Conservation (phyloP, 768 basidiomycete species). For the Russula lepida region DNA sequence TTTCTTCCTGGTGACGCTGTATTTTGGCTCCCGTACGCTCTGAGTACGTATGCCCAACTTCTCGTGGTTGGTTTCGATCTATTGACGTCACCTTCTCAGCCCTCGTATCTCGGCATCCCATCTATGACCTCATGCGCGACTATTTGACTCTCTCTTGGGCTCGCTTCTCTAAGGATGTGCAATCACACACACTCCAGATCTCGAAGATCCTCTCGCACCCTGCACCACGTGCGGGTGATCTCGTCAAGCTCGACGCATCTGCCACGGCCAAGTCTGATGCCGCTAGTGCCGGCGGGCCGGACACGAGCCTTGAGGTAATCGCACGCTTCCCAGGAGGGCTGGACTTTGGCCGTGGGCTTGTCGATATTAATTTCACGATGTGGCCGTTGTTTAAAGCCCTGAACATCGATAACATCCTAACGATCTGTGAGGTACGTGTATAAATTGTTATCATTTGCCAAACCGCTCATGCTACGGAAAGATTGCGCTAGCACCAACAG, state of each 20-base stretch:
- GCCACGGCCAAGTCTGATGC: conserved; percentile 44
- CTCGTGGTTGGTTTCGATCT: conserved; percentile 1
- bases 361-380: conserved; percentile 93
- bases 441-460: background rate
- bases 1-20: conserved; percentile 86
- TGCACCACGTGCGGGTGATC: conserved; percentile 78
- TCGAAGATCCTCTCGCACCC: conserved; percentile 83
- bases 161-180: conserved; percentile 88
- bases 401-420: conserved; percentile 89
- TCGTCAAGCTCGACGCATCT: conserved; percentile 80
- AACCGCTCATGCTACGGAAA: conserved; percentile 23
- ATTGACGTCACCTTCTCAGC: conserved; percentile 35
- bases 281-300: conserved; percentile 25
- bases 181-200: conserved; percentile 85
- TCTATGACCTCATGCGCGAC: conserved; percentile 93
- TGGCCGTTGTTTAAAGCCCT: conserved; percentile 94
- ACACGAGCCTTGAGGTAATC: conserved; percentile 66
- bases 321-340: conserved; percentile 89
- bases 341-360: conserved; percentile 84
- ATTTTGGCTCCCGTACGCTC: conserved; percentile 90
- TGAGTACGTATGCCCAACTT: conserved; percentile 50
- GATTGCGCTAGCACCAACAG: conserved; percentile 84
- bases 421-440: conserved; percentile 70
- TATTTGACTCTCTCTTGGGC: conserved; percentile 95
- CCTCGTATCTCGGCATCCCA: conserved; percentile 84